Conservation (phyloP, 805 yeast genomes). For the Sugiyamaella americana region DNA sequence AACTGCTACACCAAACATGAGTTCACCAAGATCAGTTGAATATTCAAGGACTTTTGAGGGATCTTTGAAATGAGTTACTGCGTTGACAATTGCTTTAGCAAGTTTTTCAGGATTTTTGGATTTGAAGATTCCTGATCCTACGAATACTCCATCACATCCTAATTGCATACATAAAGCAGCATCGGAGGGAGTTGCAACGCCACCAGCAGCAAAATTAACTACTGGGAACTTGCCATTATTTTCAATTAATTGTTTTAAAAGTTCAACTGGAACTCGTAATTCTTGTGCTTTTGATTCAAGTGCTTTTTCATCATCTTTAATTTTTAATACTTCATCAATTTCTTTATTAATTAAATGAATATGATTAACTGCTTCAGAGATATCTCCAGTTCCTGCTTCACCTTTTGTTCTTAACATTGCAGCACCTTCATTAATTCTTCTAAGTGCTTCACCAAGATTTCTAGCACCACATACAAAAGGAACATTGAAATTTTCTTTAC, state of each 20-base stretch:
- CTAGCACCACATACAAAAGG: conserved; percentile 85
- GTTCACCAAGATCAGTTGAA: conserved; percentile 65
- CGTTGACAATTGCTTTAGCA: conserved; percentile 74
- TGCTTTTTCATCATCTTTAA: conserved; percentile 40
- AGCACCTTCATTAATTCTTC: conserved; percentile 76
- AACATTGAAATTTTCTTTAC: conserved; percentile 53
- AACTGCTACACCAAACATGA: conserved; percentile 68
- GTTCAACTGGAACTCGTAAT: conserved; percentile 53
- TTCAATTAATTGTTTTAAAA: conserved; percentile 42
- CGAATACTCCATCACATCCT: conserved; percentile 76
- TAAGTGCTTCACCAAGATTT: conserved; percentile 73
- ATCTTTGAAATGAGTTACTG: conserved; percentile 65
- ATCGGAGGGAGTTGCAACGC: conserved; percentile 83
- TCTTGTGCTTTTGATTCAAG: conserved; percentile 44
- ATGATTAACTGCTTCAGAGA: conserved; percentile 75
- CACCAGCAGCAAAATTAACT: conserved; percentile 84
- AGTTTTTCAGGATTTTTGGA: conserved; percentile 64
- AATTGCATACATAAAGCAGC: conserved; percentile 79
- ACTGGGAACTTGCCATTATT: conserved; percentile 64
- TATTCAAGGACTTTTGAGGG: conserved; percentile 54
- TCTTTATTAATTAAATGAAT: conserved; percentile 54
- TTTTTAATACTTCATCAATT: conserved; percentile 42
- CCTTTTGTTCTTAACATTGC: conserved; percentile 86
- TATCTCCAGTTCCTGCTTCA: conserved; percentile 86
- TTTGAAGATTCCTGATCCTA: conserved; percentile 74